phyloP scores from a whole-genome alignment of 768 basidiomycete species.

The Roridomyces roridus region DNA sequence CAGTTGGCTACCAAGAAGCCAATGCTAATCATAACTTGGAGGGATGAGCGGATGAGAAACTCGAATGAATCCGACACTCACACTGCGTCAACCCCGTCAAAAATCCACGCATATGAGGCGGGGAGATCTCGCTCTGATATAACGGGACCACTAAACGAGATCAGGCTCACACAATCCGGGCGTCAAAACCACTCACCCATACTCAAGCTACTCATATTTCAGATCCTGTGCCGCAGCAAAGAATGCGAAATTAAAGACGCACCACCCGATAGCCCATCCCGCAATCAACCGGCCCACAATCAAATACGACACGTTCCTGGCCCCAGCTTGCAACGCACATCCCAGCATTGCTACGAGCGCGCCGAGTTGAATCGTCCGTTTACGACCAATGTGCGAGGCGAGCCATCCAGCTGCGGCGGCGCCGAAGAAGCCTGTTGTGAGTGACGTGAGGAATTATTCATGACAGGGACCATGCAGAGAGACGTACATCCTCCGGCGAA shows the following conservation, averaged over 20 bases:
- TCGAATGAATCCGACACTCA: slow-evolving; percentile 49
- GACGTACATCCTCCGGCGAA: slow-evolving; percentile 25
- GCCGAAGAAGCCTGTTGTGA: slow-evolving; percentile 44
- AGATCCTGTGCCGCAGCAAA: not conserved
- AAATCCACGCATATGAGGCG: slow-evolving; percentile 56
- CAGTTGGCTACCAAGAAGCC: slow-evolving; percentile 24
- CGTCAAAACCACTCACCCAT: slow-evolving; percentile 3
- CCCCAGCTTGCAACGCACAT: slow-evolving; percentile 52
- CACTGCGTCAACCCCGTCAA: slow-evolving; percentile 62
- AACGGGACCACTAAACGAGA: slow-evolving; percentile 50
- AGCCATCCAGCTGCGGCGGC: slow-evolving; percentile 51
- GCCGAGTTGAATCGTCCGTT: slow-evolving; percentile 53
- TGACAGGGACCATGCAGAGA: not conserved
- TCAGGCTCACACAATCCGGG: not conserved
- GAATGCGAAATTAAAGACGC: not conserved
- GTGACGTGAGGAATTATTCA: not conserved
- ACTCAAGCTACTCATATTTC: slow-evolving; percentile 5
- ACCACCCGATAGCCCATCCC: slow-evolving; percentile 51
- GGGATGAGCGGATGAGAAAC: slow-evolving; percentile 45
- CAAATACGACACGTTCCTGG: slow-evolving; percentile 54
- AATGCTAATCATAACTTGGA: slow-evolving; percentile 28
- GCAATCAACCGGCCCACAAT: slow-evolving; percentile 54
- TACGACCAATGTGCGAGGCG: slow-evolving; percentile 55
- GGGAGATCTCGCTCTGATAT: slow-evolving; percentile 58
- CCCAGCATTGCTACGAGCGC: slow-evolving; percentile 60